These are phyloP conservation scores for Flaveria ramosissima DNA, from an alignment of 129 eudicot species.

Conservation along the genomic window DNA sequence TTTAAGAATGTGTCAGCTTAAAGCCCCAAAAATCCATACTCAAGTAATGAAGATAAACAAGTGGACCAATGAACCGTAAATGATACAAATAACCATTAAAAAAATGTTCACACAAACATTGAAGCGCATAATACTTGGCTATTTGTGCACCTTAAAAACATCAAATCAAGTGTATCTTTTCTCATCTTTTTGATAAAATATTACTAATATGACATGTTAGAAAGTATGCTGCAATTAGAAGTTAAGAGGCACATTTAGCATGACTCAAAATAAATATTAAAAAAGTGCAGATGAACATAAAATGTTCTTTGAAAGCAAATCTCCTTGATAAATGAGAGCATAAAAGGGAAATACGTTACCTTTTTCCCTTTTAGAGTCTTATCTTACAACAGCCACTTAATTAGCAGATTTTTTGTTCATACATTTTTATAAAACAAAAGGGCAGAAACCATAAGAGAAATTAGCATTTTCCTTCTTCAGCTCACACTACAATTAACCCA, in stretches of 20 bases:
- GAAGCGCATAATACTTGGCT: background rate
- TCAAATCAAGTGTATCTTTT: too few relatives aligned
- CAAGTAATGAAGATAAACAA: too few relatives aligned
- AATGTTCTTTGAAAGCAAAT: slow-evolving; percentile 9
- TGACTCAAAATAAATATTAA: too few relatives aligned
- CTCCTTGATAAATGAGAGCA: slow-evolving; percentile 1
- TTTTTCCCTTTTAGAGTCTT: background rate
- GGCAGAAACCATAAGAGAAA: background rate
- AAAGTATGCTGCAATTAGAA: too few relatives aligned
- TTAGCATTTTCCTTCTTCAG: background rate
- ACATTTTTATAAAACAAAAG: slow-evolving; percentile 5
- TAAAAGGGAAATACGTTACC: background rate
- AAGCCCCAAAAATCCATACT: too few relatives aligned
- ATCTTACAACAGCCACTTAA: slow-evolving; percentile 11
- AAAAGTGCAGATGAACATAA: slow-evolving; percentile 1
- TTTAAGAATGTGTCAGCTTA: too few relatives aligned
- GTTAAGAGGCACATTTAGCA: too few relatives aligned
- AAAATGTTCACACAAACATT: too few relatives aligned
- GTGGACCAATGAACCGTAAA: too few relatives aligned
- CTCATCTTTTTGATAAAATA: too few relatives aligned
- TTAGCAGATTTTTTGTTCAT: background rate
- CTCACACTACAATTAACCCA: slow-evolving; percentile 42
- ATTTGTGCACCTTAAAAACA: background rate
- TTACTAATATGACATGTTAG: too few relatives aligned
- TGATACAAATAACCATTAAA: too few relatives aligned